Base-by-base conservation (phyloP, 2,329 filamentous ascomycete genomes). In the Monosporascus sp. region DNA sequence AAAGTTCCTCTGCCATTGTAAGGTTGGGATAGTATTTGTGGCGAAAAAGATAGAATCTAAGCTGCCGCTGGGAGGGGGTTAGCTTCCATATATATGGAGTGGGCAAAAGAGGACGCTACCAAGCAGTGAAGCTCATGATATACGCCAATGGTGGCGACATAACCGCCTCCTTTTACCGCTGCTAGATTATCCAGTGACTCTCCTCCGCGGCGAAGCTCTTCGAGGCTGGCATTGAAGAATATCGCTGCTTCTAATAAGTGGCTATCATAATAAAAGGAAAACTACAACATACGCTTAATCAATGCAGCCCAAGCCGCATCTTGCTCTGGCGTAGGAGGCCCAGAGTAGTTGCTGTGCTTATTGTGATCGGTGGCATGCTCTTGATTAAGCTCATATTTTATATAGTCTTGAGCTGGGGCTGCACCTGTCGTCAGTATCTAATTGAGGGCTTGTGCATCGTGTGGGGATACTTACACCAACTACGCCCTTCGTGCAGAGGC, bases 61-160 rank as follows among this genome's bases (percentile, higher is more conserved):
- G 45, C 50, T 55, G 55, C 20, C 55, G 48, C 57, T 57, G 2
- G 2, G 31, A 7, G 22, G n/a, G 27, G 31, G n/a, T 6, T 25
- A 35, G 22, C 24, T 50, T n/a, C 37, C 46, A 14, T n/a, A 45
- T 22, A 37, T 24, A 15, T 50, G 18, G 37, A 14, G 3, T 38
- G n/a, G 35, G 24, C 14, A 48, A 35, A 8, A 14, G 14, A 14
- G 11, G 22, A 44, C 56, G n/a, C 43, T 25, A 57, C 56, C 7
- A 58, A 11, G 47, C 56, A 58, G 44, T 58, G 56, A 39, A 58
- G 56, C 43, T 58, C 56, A 27, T 58, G 56, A 24, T 56, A 58
- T 3, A 56, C 56, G 18, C 51, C 50, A 17, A 58, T 27, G 17
- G 46, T 51, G 38, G 54, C 54, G 8, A 46, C 25, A 41, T 54